Conservation (phyloP, 2,329 filamentous ascomycete genomes). For the Grosmannia serpens region DNA sequence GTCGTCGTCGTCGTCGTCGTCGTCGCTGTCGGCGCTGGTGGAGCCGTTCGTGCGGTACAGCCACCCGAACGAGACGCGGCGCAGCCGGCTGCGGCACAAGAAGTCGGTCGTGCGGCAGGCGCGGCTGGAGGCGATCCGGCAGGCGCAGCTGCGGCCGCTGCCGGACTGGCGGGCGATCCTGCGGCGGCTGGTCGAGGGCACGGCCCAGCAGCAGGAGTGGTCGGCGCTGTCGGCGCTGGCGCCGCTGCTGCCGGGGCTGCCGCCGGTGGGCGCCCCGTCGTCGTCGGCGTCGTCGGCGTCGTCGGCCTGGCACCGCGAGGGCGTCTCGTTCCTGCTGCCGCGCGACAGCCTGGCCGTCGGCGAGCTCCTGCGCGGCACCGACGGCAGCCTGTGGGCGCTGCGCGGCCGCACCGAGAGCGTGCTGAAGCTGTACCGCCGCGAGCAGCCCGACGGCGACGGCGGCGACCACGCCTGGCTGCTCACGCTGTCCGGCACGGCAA, state of each 20-base stretch:
- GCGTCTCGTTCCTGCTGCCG: slow-evolving; percentile 17
- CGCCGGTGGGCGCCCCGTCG: background rate
- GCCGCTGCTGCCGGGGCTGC: background rate
- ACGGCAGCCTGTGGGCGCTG: slow-evolving; percentile 18
- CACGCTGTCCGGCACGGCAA: slow-evolving; percentile 15
- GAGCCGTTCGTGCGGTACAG: slow-evolving; percentile 14
- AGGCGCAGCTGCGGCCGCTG: slow-evolving; percentile 16
- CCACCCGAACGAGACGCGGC: slow-evolving; percentile 11
- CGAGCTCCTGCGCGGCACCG: slow-evolving; percentile 11
- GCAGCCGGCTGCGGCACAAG: slow-evolving; percentile 13
- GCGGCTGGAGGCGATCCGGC: slow-evolving; percentile 23
- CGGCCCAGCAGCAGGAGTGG: background rate
- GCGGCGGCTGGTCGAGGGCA: slow-evolving; percentile 20
- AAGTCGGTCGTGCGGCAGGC: slow-evolving; percentile 23
- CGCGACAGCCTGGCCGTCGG: slow-evolving; percentile 7
- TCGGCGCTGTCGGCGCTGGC: background rate
- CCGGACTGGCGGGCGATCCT: slow-evolving; percentile 30
- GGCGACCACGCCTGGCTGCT: slow-evolving; percentile 12
- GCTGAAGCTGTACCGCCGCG: slow-evolving; percentile 14
- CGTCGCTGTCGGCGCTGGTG: slow-evolving; percentile 18
- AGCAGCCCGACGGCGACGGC: background rate
- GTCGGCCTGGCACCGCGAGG: slow-evolving; percentile 7
- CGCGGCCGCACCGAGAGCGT: slow-evolving; percentile 15
- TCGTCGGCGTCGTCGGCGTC: background rate
- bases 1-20: background rate